Evolutionary conservation across 495 filamentous ascomycete genomes (phyloP).

Genomic region (Cudoniella acicularis): DNA sequence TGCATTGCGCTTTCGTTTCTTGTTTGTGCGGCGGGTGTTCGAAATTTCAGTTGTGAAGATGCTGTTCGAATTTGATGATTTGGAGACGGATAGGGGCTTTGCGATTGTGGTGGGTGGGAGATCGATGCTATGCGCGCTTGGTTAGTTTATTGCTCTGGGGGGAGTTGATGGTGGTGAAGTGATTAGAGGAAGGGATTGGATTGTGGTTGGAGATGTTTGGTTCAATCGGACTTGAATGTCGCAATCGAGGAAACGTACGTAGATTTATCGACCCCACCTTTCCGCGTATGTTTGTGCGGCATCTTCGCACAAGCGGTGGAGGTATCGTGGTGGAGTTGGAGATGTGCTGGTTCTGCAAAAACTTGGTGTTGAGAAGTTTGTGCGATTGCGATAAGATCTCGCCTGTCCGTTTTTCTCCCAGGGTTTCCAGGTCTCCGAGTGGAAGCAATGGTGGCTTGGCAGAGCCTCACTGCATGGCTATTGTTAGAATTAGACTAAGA

Average conservation of each 20-base stretch:
- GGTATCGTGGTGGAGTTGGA: background rate
- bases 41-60: conserved; percentile 26
- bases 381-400: background rate
- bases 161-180: background rate
- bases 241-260: conserved; percentile 30
- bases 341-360: too few relatives aligned
- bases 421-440: too few relatives aligned
- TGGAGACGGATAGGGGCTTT: conserved; percentile 60
- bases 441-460: background rate
- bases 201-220: too few relatives aligned
- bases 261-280: conserved; percentile 46
- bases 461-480: background rate
- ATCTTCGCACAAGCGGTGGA: conserved; percentile 35
- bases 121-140: conserved; percentile 52
- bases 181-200: too few relatives aligned
- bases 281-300: conserved; percentile 83
- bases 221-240: background rate
- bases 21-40: conserved; percentile 19
- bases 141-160: conserved; percentile 6
- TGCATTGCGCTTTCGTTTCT: conserved; percentile 44
- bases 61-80: conserved; percentile 21
- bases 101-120: conserved; percentile 71
- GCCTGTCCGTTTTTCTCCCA: too few relatives aligned
- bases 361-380: too few relatives aligned
- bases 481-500: background rate